A percentile compares a stretch with the other conserved stretches of the same genome.
Conservation (phyloP, 2,329 filamentous ascomycete genomes). For the Fusarium sororula region DNA sequence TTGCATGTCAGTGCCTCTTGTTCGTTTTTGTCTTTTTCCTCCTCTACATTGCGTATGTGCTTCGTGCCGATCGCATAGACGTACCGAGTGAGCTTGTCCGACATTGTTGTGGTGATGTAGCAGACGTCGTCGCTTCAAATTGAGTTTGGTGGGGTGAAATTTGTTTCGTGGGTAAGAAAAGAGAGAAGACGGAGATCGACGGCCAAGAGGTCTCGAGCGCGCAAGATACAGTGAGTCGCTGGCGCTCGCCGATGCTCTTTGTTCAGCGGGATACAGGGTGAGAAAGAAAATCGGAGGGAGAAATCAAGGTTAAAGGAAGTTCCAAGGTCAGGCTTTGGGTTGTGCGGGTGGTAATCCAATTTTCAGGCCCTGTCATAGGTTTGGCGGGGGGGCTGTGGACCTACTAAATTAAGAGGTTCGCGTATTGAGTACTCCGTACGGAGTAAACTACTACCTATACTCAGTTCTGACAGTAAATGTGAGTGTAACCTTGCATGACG, state of each 20-base stretch:
- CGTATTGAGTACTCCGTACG: not conserved
- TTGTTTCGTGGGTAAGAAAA: constrained; percentile 21
- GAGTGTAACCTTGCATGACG: constrained; percentile 15
- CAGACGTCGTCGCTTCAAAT: constrained; percentile 28
- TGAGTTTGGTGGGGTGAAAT: constrained; percentile 29
- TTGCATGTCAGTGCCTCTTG: constrained; percentile 37
- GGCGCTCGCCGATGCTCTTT: constrained; percentile 37
- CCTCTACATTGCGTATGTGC: not conserved
- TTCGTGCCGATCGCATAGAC: constrained; percentile 43
- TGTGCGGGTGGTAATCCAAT: constrained; percentile 36
- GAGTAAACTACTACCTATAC: not conserved
- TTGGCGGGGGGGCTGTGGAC: constrained; percentile 43
- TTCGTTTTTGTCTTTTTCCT: not conserved
- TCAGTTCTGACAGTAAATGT: not conserved
- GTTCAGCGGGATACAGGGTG: constrained; percentile 19
- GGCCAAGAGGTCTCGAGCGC: constrained; percentile 28
- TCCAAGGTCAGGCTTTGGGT: constrained; percentile 23
- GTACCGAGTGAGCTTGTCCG: constrained; percentile 95
- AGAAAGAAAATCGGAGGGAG: constrained; percentile 10
- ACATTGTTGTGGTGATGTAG: constrained; percentile 66
- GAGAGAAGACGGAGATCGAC: constrained; percentile 5
- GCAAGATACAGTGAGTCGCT: constrained; percentile 31
- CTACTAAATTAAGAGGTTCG: constrained; percentile 5
- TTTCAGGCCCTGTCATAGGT: constrained; percentile 31
- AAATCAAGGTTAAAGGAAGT: constrained; percentile 28